Evolutionary conservation across 2,329 filamentous ascomycete species (phyloP).

Genomic region (Colletotrichum lini): DNA sequence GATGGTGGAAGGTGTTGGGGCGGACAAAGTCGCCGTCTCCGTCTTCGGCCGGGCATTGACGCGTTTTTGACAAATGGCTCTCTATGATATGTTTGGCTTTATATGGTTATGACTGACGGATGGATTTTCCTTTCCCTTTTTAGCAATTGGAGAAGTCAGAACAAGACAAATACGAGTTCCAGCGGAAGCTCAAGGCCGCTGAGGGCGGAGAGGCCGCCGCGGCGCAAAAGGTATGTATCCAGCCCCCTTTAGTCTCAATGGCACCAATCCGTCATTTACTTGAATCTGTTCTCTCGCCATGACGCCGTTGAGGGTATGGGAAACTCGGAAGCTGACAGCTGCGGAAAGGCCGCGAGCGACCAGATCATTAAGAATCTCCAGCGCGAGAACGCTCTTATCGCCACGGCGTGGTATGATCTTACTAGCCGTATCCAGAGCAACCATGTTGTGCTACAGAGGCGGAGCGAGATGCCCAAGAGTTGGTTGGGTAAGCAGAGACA

Average conservation of each 20-base stretch:
- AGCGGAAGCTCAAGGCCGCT: constrained; percentile 67
- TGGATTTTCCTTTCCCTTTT: constrained; percentile 2
- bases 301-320: not conserved
- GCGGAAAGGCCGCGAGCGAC: constrained; percentile 63
- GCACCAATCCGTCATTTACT: not conserved
- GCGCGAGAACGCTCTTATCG: constrained; percentile 83
- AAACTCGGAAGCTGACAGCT: not conserved
- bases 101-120: constrained; percentile 43
- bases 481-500: constrained; percentile 89
- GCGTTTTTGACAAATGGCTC: not conserved
- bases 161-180: constrained; percentile 69
- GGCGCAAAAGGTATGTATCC: constrained; percentile 66
- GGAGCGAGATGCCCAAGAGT: constrained; percentile 82
- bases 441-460: constrained; percentile 82
- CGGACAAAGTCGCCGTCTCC: not conserved
- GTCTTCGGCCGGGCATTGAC: not conserved
- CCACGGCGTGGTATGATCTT: constrained; percentile 90
- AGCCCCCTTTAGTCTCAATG: not conserved
- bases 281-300: not conserved
- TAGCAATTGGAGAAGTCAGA: constrained; percentile 73
- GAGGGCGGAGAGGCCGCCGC: constrained; percentile 64
- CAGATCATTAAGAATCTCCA: constrained; percentile 77
- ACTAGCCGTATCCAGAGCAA: constrained; percentile 85
- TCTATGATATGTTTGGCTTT: not conserved
- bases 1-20: constrained; percentile 25